A percentile compares a stretch with the other conserved stretches of the same genome.
phyloP scores from a whole-genome alignment of 352 stramenopile genomes.

The Phytophthora chlamydospora region DNA sequence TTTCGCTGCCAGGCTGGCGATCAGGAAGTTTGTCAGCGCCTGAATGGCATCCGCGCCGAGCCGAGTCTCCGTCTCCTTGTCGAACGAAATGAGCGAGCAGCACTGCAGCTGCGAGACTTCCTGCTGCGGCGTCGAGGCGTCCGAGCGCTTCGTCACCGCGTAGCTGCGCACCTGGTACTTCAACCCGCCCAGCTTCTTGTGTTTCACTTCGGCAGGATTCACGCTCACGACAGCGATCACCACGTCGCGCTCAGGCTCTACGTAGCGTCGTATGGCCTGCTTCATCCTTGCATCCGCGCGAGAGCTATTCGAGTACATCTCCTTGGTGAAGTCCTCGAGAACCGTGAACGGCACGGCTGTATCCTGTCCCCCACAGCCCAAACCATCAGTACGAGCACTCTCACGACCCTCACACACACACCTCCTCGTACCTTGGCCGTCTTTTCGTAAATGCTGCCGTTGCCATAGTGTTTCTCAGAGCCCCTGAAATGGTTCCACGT shows the following conservation, averaged over 20 bases:
- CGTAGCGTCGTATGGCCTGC: constrained; percentile 34
- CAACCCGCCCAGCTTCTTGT: constrained; percentile 24
- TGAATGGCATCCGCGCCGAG: constrained; percentile 19
- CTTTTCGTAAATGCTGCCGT: constrained; percentile 42
- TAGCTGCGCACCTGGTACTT: constrained; percentile 31
- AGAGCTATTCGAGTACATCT: constrained; percentile 27
- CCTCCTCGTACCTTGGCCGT: constrained; percentile 21
- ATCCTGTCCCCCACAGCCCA: constrained; percentile 23
- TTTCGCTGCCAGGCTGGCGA: constrained; percentile 24
- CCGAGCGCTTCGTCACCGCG: constrained; percentile 25
- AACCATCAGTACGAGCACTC: background rate
- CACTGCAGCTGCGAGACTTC: constrained; percentile 32
- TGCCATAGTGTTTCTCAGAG: constrained; percentile 31
- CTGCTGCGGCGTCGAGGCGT: constrained; percentile 22
- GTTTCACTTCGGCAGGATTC: constrained; percentile 34
- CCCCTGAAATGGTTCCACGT: constrained; percentile 46
- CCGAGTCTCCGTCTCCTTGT: constrained; percentile 17
- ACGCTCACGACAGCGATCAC: constrained; percentile 40
- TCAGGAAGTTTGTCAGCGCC: constrained; percentile 31
- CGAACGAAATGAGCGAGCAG: constrained; percentile 32
- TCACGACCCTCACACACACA: background rate
- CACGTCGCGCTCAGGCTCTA: constrained; percentile 38
- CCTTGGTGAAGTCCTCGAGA: constrained; percentile 41
- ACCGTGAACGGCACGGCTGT: constrained; percentile 35
- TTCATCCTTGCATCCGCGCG: constrained; percentile 38